Percentiles rank a stretch among this genome's conserved stretches.
Conservation (phyloP, 257 asterid genomes). For the Knoxia roxburghii region DNA sequence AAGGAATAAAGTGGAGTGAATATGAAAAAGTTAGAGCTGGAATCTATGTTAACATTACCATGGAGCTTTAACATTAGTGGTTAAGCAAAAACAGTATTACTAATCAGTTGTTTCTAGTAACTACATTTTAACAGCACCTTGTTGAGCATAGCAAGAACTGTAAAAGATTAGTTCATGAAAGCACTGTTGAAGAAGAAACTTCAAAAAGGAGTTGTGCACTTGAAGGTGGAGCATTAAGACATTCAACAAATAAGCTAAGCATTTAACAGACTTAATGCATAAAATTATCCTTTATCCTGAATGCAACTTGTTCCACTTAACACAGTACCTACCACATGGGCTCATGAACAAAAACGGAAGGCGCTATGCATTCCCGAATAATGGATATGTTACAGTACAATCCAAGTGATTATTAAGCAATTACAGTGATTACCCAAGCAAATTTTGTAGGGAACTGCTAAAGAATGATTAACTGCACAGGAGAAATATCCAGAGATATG, state of each 20-base stretch:
- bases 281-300: not conserved
- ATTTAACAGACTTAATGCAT: not conserved
- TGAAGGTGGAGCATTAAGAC: constrained; percentile 14
- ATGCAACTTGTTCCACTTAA: not conserved
- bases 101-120: not conserved
- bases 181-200: not conserved
- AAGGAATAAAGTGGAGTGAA: constrained; percentile 28
- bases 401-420: not conserved
- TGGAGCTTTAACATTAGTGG: constrained; percentile 10
- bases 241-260: not conserved
- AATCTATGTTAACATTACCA: constrained; percentile 15
- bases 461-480: not conserved
- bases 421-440: not conserved
- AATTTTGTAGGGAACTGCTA: constrained; percentile 1
- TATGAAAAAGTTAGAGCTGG: constrained; percentile 14
- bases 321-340: not conserved
- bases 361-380: not conserved
- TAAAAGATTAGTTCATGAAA: not conserved
- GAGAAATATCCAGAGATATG: not conserved
- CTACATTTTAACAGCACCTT: not conserved
- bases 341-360: not conserved
- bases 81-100: not conserved
- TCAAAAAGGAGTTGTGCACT: not conserved
- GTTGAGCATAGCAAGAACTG: not conserved
- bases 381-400: not conserved